Evolutionary conservation across 2,329 filamentous ascomycete genomes (phyloP).

Genomic region (Aspergillus uvarum): DNA sequence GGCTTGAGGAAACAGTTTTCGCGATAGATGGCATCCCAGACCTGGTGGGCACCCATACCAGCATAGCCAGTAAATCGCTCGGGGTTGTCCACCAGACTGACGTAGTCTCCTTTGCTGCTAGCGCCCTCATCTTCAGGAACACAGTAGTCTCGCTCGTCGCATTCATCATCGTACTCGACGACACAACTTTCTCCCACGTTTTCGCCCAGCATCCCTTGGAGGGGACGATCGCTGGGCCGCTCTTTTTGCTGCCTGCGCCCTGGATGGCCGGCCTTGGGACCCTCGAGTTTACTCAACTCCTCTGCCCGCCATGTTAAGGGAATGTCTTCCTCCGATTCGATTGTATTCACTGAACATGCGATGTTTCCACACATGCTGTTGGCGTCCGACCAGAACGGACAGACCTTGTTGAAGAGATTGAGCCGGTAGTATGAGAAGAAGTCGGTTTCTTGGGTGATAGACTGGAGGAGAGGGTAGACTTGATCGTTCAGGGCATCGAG

Average conservation of each 20-base stretch:
- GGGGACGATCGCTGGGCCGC: slow-evolving; percentile 65
- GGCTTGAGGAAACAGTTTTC: slow-evolving; percentile 86
- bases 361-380: slow-evolving; percentile 96
- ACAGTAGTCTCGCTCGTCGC: slow-evolving; percentile 95
- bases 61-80: slow-evolving; percentile 94
- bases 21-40: slow-evolving; percentile 95
- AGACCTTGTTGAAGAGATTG: slow-evolving; percentile 90
- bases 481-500: slow-evolving; percentile 80
- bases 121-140: slow-evolving; percentile 91
- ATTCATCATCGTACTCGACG: slow-evolving; percentile 95
- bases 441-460: slow-evolving; percentile 82
- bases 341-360: slow-evolving; percentile 89
- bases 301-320: slow-evolving; percentile 87
- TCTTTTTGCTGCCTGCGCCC: slow-evolving; percentile 71
- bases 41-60: slow-evolving; percentile 78
- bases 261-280: slow-evolving; percentile 86
- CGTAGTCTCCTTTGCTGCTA: slow-evolving; percentile 87
- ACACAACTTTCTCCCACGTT: slow-evolving; percentile 93
- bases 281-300: slow-evolving; percentile 87
- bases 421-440: slow-evolving; percentile 98
- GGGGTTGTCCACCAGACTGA: slow-evolving; percentile 88
- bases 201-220: slow-evolving; percentile 80
- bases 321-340: slow-evolving; percentile 94
- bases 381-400: slow-evolving; percentile 94
- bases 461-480: slow-evolving; percentile 73